Evolutionary conservation across 148 eudicot genomes (phyloP).

Genomic region (Rhododendron vialii): DNA sequence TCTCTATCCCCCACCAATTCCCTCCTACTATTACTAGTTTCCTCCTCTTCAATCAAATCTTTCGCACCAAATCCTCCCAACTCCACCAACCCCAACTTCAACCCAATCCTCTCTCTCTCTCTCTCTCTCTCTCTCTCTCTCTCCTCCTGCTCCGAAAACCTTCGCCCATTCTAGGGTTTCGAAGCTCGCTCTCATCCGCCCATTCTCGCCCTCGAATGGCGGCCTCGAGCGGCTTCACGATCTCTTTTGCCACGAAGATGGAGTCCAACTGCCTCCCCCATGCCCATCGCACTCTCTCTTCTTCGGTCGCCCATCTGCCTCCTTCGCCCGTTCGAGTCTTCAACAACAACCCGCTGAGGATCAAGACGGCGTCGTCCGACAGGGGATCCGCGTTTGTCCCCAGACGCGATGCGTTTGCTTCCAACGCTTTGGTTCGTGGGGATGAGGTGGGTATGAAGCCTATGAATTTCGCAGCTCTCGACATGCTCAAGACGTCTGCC

Average conservation of each 20-base stretch:
- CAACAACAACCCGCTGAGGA: background rate
- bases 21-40: background rate
- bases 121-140: background rate
- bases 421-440: constrained; percentile 9
- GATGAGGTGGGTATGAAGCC: constrained; percentile 13
- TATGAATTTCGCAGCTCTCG: constrained; percentile 29
- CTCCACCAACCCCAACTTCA: background rate
- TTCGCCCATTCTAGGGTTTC: background rate
- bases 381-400: constrained; percentile 6
- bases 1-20: background rate
- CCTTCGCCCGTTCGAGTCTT: background rate
- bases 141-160: background rate
- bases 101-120: background rate
- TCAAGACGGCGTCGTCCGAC: background rate
- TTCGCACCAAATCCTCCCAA: background rate
- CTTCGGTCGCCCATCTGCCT: constrained; percentile 4
- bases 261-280: background rate
- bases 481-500: constrained; percentile 34
- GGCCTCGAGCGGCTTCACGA: background rate
- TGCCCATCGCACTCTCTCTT: background rate
- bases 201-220: background rate
- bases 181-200: constrained; percentile 1
- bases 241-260: background rate
- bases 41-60: background rate
- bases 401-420: constrained; percentile 14